Evolutionary conservation across 2,329 filamentous ascomycete genomes (phyloP).

Genomic region (Pseudomassariella vexata): DNA sequence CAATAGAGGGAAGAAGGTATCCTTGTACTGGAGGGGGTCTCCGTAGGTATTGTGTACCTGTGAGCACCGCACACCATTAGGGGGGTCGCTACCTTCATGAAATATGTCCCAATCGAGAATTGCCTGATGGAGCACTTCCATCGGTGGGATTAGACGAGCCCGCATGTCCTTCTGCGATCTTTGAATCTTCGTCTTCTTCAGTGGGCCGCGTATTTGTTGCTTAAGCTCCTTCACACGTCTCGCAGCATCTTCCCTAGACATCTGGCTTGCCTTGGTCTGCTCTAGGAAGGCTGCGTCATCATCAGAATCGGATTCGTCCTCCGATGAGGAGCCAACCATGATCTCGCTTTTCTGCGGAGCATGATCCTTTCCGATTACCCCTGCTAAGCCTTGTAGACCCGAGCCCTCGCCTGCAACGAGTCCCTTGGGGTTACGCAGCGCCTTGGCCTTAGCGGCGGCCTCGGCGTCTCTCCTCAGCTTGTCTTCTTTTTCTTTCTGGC

Average conservation of each 20-base stretch:
- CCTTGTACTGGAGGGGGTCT: slow-evolving; percentile 74
- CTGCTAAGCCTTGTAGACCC: slow-evolving; percentile 63
- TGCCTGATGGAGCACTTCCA: slow-evolving; percentile 76
- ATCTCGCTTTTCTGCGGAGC: slow-evolving; percentile 71
- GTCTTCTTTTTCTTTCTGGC: slow-evolving; percentile 69
- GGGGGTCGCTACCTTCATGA: slow-evolving; percentile 79
- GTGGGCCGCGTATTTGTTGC: slow-evolving; percentile 59
- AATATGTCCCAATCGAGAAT: slow-evolving; percentile 96
- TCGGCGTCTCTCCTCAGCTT: slow-evolving; percentile 67
- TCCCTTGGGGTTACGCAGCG: slow-evolving; percentile 42
- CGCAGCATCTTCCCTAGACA: slow-evolving; percentile 40
- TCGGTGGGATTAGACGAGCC: slow-evolving; percentile 82
- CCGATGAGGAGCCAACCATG: slow-evolving; percentile 82
- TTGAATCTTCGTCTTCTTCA: slow-evolving; percentile 76
- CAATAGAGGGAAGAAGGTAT: slow-evolving; percentile 84
- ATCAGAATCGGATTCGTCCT: slow-evolving; percentile 66
- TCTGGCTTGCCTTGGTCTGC: slow-evolving; percentile 38
- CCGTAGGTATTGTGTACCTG: slow-evolving; percentile 73
- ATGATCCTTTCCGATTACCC: slow-evolving; percentile 74
- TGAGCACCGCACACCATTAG: slow-evolving; percentile 66
- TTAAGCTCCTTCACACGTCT: slow-evolving; percentile 44
- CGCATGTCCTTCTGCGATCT: slow-evolving; percentile 91
- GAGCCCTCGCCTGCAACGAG: slow-evolving; percentile 72
- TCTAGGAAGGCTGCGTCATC: slow-evolving; percentile 45
- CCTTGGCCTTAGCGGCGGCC: slow-evolving; percentile 64